Conservation (phyloP, 768 basidiomycete species). For the Termitomyces sp. region DNA sequence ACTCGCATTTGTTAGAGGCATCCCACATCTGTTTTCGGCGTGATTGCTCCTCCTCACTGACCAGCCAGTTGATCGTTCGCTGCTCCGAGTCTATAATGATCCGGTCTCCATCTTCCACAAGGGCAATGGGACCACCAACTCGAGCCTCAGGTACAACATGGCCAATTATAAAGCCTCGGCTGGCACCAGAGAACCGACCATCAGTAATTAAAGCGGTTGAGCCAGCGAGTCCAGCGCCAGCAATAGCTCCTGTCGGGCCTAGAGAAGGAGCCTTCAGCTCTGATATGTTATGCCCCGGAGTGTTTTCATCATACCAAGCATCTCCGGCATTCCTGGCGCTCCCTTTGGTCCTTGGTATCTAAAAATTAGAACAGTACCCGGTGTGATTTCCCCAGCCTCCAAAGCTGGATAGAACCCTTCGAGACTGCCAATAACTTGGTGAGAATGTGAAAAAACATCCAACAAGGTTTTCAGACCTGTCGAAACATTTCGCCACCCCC, state of each 20-base stretch:
- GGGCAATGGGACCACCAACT: constrained; percentile 83
- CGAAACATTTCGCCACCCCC: constrained; percentile 78
- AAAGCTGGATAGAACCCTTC: constrained; percentile 73
- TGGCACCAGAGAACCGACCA: constrained; percentile 87
- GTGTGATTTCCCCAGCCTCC: constrained; percentile 68
- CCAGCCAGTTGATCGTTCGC: constrained; percentile 68
- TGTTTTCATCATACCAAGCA: constrained; percentile 31
- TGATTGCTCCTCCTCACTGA: constrained; percentile 62
- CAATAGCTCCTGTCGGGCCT: constrained; percentile 82
- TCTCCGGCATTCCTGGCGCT: constrained; percentile 91
- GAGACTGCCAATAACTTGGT: constrained; percentile 34
- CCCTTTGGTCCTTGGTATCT: constrained; percentile 90
- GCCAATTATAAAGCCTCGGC: constrained; percentile 51
- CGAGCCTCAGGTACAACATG: constrained; percentile 62
- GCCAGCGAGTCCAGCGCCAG: constrained; percentile 78
- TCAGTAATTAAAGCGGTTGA: constrained; percentile 85
- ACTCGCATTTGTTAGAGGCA: constrained; percentile 54
- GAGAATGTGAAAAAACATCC: neutral
- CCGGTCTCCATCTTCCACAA: constrained; percentile 79
- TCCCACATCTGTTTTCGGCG: constrained; percentile 67
- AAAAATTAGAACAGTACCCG: constrained; percentile 76
- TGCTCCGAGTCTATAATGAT: constrained; percentile 71
- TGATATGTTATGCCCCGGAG: neutral
- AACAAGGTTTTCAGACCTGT: constrained; percentile 39
- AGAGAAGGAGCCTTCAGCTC: constrained; percentile 3